A percentile compares a stretch with the other conserved stretches of the same genome.
phyloP scores from a whole-genome alignment of 2,329 filamentous ascomycete genomes.

The Cladophialophora chaetospira region DNA sequence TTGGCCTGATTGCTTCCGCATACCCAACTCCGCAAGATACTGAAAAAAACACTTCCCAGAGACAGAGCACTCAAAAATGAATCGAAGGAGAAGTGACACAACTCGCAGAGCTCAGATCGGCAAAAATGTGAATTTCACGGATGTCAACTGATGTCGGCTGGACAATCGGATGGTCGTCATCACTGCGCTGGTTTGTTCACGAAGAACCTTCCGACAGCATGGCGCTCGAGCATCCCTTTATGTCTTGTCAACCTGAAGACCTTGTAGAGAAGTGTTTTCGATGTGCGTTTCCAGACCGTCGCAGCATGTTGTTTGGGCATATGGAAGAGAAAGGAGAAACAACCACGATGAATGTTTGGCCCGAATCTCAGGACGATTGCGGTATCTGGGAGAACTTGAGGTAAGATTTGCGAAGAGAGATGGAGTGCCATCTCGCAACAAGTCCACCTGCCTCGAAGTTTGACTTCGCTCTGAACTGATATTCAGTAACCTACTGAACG shows the following conservation, averaged over 20 bases:
- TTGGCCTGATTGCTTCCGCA: too few relatives aligned
- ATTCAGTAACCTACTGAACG: too few relatives aligned
- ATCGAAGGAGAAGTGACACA: slow-evolving; percentile 6
- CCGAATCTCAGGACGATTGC: slow-evolving; percentile 1
- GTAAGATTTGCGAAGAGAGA: too few relatives aligned
- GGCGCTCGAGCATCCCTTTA: not conserved
- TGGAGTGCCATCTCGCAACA: too few relatives aligned
- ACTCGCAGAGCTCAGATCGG: slow-evolving; percentile 32
- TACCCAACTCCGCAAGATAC: not conserved
- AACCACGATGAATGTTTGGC: not conserved
- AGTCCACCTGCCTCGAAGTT: too few relatives aligned
- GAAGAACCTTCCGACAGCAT: slow-evolving; percentile 14
- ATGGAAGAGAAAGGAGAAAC: not conserved
- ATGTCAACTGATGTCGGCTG: slow-evolving; percentile 33
- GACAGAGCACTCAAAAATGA: not conserved
- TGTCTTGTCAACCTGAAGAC: too few relatives aligned
- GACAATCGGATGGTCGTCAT: slow-evolving; percentile 27
- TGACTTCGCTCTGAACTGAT: too few relatives aligned
- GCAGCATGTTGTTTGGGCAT: not conserved
- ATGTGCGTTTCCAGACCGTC: not conserved
- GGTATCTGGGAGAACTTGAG: slow-evolving; percentile 8
- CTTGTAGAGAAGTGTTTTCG: not conserved
- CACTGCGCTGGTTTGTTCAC: slow-evolving; percentile 31
- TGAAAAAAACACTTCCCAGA: not conserved
- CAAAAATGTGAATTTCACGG: slow-evolving; percentile 29